Conservation (phyloP, 2,329 filamentous ascomycete species). For the Aureobasidium leucospermi region DNA sequence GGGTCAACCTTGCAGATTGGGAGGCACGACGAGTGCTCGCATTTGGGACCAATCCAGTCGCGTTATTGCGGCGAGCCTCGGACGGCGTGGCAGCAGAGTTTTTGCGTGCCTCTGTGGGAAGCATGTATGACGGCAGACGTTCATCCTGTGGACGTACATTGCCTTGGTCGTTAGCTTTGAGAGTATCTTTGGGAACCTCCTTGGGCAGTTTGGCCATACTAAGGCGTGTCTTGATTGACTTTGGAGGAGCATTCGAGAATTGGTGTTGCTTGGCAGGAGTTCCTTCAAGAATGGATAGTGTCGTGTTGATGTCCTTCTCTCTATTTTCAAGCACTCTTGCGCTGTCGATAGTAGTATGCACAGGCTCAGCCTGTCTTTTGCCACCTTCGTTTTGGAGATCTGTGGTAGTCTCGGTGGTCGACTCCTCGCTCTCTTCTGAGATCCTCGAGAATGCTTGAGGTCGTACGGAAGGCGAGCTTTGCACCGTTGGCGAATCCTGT, state of each 20-base stretch:
- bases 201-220: not conserved
- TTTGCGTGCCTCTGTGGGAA: conserved; percentile 10
- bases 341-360: not conserved
- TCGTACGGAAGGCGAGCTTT: conserved; percentile 7
- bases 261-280: not conserved
- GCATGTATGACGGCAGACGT: conserved; percentile 7
- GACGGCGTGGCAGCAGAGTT: not conserved
- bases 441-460: not conserved
- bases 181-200: not conserved
- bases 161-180: not conserved
- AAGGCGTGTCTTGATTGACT: not conserved
- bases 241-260: not conserved
- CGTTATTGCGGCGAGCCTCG: not conserved
- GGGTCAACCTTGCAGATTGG: not conserved
- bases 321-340: not conserved
- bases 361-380: not conserved
- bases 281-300: conserved; percentile 22
- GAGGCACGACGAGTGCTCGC: not conserved
- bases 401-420: not conserved
- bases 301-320: conserved; percentile 17
- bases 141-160: not conserved
- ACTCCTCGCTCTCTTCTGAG: conserved; percentile 1
- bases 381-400: not conserved
- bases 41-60: not conserved
- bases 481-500: not conserved